Evolutionary conservation across 2,329 filamentous ascomycete species (phyloP), one percentile per base, ranked within the genome.

Genomic region (Monilinia polystroma): DNA sequence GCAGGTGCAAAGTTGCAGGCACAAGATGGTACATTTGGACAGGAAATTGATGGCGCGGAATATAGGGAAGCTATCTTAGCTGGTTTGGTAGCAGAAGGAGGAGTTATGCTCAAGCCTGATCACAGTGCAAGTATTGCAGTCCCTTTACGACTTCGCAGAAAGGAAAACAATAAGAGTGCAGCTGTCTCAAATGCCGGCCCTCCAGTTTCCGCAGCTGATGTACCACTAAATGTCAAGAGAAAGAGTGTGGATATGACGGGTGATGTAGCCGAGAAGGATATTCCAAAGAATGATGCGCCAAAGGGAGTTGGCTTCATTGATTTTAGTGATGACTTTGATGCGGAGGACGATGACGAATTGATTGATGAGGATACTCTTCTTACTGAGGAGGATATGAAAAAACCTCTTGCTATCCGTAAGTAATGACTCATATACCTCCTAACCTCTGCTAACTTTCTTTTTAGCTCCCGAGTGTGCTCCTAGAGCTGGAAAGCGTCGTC

Each of bases 361-460:
- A 95, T 99, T 72, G 93, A 98, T 75, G 95, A 98, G 78, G 90
- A 97, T 74, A 88, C 87, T 12, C 82, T 99, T 43, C 82, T 99
- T 73, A 92, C 89, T 3, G 93, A 93, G 74, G 91, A 92, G 69
- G 94, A 99, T 75, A 82, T 95, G 72, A 87, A 87, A 72, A 84
- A 87, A 73, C 90, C 91, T 29, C 85, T 96, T 66, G 86, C 90
- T 71, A 89, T 92, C 73, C 93, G 93, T 97, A 82, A 79, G 90
- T 87, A 49, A 10, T 23, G 64, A 43, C n/a, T 35, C 5, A 41
- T 62, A 54, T 20, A 65, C 38, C 43, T 64, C 11, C 55, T 16
- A 56, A 63, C 20, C 14, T 51, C 69, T 35, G 49, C 51, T 66
- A 64, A 71, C 66, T 47, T 54, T 23, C 55, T 51, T 63, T 52